Evolutionary conservation across 1,284 basidiomycete genomes (phyloP).

Genomic region (Sanghuangporus baumii): DNA sequence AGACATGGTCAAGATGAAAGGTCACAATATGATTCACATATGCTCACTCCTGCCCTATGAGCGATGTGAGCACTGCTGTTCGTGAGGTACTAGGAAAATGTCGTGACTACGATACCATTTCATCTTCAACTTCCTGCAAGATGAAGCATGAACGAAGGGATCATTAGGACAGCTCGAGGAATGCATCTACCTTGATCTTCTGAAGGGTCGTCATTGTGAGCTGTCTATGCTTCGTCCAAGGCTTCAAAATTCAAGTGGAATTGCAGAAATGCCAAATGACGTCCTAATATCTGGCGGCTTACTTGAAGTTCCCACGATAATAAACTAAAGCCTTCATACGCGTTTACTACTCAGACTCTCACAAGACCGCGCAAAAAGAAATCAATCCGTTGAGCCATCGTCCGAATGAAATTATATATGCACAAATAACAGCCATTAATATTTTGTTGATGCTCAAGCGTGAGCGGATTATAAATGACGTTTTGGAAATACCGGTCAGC

Average conservation of each 20-base stretch:
- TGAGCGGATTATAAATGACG: background rate
- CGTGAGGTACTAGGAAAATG: background rate
- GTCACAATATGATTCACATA: constrained; percentile 14
- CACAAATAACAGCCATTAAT: background rate
- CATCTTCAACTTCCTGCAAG: constrained; percentile 86
- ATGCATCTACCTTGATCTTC: constrained; percentile 71
- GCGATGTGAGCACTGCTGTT: constrained; percentile 18
- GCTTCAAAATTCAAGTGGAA: background rate
- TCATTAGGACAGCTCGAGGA: background rate
- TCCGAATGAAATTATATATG: background rate
- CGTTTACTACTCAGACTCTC: background rate
- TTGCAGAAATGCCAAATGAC: background rate
- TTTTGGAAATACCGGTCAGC: background rate
- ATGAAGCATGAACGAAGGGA: background rate
- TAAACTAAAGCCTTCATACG: background rate
- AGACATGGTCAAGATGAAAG: constrained; percentile 2
- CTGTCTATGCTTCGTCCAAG: background rate
- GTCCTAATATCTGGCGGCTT: no score
- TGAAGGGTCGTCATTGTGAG: constrained; percentile 73
- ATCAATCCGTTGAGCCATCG: background rate
- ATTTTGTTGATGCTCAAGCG: background rate
- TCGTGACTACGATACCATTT: constrained; percentile 63
- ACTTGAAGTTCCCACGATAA: background rate
- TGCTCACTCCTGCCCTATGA: constrained; percentile 49
- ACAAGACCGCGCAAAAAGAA: background rate